Percentiles rank a stretch among this genome's conserved stretches.
Conservation (phyloP, 2,329 filamentous ascomycete species). For the Diaporthe sp. region DNA sequence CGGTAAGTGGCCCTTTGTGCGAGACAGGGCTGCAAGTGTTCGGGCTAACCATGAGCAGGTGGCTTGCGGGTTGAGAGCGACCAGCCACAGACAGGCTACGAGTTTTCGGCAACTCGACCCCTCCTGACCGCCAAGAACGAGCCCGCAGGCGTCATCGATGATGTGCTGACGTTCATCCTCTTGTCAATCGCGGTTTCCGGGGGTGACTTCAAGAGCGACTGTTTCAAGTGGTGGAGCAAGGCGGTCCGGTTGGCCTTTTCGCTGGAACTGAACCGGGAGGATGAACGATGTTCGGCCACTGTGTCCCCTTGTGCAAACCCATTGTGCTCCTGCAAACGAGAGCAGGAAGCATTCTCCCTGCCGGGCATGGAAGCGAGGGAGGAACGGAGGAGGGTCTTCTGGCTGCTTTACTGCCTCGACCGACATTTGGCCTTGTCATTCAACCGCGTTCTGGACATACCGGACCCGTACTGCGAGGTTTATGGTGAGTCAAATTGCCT, state of each 20-base stretch:
- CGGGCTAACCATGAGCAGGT: conserved; percentile 37
- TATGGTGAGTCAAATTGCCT: conserved; percentile 42
- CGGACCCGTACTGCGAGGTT: conserved; percentile 57
- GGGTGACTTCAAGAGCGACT: conserved; percentile 60
- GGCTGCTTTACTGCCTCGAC: conserved; percentile 59
- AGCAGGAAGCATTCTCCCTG: conserved; percentile 41
- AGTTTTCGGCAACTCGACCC: conserved; percentile 40
- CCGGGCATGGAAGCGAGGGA: conserved; percentile 54
- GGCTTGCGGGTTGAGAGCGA: conserved; percentile 48
- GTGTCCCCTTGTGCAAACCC: conserved; percentile 45
- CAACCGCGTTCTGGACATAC: conserved; percentile 54
- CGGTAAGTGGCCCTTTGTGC: conserved; percentile 37
- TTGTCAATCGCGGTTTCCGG: conserved; percentile 58
- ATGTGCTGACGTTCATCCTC: conserved; percentile 57
- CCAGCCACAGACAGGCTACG: conserved; percentile 40
- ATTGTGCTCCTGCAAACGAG: conserved; percentile 45
- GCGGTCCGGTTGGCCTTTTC: conserved; percentile 51
- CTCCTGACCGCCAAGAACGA: conserved; percentile 47
- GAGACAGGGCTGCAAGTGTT: not conserved
- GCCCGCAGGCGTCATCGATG: conserved; percentile 49
- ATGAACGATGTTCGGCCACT: conserved; percentile 42
- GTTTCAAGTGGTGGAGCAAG: conserved; percentile 59
- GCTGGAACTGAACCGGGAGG: conserved; percentile 51
- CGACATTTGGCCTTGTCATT: conserved; percentile 59
- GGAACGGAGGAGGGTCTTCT: conserved; percentile 58